phyloP scores from a whole-genome alignment of 768 basidiomycete species.

The Mycena maculata region DNA sequence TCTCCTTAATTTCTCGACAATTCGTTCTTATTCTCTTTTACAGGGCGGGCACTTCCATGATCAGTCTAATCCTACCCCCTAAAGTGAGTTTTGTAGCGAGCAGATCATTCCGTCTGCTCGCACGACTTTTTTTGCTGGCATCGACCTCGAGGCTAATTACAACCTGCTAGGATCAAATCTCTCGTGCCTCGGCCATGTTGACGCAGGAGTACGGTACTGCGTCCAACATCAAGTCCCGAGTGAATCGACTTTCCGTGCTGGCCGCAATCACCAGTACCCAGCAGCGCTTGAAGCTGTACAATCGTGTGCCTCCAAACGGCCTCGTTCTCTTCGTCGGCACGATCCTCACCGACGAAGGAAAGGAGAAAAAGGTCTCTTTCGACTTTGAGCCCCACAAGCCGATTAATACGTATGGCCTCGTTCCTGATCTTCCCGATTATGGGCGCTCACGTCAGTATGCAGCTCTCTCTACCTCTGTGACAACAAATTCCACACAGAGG shows the following conservation, averaged over 20 bases:
- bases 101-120: slow-evolving; percentile 7
- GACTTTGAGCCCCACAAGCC: slow-evolving; percentile 99
- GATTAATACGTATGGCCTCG: slow-evolving; percentile 89
- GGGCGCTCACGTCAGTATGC: slow-evolving; percentile 26
- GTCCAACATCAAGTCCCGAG: slow-evolving; percentile 99
- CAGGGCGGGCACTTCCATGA: slow-evolving; percentile 98
- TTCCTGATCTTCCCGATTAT: neutral
- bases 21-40: slow-evolving; percentile 20
- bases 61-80: slow-evolving; percentile 96
- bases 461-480: slow-evolving; percentile 98
- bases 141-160: slow-evolving; percentile 22
- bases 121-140: slow-evolving; percentile 4
- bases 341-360: slow-evolving; percentile 97
- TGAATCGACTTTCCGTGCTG: slow-evolving; percentile 96
- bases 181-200: slow-evolving; percentile 93
- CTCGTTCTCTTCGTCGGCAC: slow-evolving; percentile 98
- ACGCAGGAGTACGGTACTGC: slow-evolving; percentile 99
- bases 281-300: slow-evolving; percentile 96
- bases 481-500: slow-evolving; percentile 99
- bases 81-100: slow-evolving; percentile 64
- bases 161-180: slow-evolving; percentile 84
- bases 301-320: slow-evolving; percentile 95
- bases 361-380: slow-evolving; percentile 99
- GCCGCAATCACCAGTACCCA: slow-evolving; percentile 99
- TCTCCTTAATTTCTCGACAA: slow-evolving; percentile 32